Conservation (phyloP, 805 yeast genomes). For the Candida xiaguanensis region DNA sequence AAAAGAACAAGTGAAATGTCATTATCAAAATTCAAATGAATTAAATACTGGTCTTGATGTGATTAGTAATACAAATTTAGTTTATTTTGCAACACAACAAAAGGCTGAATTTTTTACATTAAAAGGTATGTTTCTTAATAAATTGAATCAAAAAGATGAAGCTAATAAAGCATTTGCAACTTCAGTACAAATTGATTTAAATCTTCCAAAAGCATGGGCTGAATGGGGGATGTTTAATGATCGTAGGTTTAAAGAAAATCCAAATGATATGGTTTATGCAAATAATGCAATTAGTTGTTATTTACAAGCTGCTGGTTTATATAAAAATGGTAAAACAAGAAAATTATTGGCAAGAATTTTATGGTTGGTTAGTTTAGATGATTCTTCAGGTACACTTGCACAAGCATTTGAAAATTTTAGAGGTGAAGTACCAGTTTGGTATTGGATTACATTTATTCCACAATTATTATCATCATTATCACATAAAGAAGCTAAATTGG, state of each 20-base stretch:
- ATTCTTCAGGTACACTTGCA: conserved; percentile 72
- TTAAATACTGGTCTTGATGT: conserved; percentile 94
- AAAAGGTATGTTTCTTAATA: conserved; percentile 96
- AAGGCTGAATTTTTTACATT: conserved; percentile 97
- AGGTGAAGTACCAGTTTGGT: conserved; percentile 98
- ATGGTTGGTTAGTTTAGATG: conserved; percentile 93
- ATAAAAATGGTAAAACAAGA: conserved; percentile 88
- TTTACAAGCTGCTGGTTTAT: conserved; percentile 94
- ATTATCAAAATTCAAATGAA: conserved; percentile 87
- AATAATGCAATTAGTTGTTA: conserved; percentile 94
- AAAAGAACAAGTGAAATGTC: conserved; percentile 97
- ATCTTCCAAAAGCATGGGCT: conserved; percentile 98
- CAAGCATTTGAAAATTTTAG: conserved; percentile 87
- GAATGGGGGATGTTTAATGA: conserved; percentile 99
- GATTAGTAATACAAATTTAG: conserved; percentile 91
- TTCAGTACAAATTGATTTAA: conserved; percentile 92
- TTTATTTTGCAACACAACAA: conserved; percentile 94
- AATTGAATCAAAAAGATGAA: conserved; percentile 84
- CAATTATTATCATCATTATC: conserved; percentile 87
- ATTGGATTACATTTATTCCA: conserved; percentile 96
- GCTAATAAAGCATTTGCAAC: conserved; percentile 98
- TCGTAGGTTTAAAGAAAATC: conserved; percentile 77
- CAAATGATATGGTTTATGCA: conserved; percentile 77
- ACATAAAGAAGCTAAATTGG: conserved; percentile 85
- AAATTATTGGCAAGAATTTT: conserved; percentile 82